Conservation (phyloP, 2,329 filamentous ascomycete genomes). For the Orbilia brochopaga region DNA sequence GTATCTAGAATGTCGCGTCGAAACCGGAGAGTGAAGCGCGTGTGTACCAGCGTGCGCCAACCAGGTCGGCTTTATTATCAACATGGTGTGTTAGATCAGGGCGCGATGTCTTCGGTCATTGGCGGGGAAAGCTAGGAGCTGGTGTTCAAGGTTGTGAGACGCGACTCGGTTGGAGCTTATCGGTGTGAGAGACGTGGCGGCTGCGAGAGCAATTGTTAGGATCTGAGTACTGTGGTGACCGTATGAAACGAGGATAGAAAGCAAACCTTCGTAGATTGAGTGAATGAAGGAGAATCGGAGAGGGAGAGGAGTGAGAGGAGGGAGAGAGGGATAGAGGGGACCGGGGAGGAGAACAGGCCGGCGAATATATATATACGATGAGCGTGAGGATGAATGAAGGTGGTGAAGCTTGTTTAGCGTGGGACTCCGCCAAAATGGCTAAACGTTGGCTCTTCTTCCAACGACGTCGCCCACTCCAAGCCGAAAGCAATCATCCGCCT, state of each 20-base stretch:
- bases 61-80: constrained; percentile 92
- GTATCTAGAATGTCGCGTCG: not conserved
- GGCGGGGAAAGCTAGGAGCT: not conserved
- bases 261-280: not conserved
- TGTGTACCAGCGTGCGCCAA: constrained; percentile 82
- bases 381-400: not conserved
- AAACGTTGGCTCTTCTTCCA: not conserved
- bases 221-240: not conserved
- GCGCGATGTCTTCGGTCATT: constrained; percentile 4
- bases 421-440: not conserved
- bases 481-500: not conserved
- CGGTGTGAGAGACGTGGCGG: not conserved
- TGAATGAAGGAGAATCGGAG: not conserved
- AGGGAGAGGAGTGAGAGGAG: too few species aligned
- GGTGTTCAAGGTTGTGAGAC: not conserved
- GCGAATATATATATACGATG: too few species aligned
- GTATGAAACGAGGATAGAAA: not conserved
- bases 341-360: not conserved
- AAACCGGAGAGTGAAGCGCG: constrained; percentile 29
- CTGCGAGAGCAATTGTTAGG: not conserved
- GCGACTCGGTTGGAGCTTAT: constrained; percentile 2
- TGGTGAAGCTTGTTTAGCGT: not conserved
- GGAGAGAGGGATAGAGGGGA: too few species aligned
- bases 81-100: constrained; percentile 63
- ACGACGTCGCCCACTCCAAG: not conserved